Conservation (phyloP, 352 stramenopile species). For the Peronosclerospora sorghi region DNA sequence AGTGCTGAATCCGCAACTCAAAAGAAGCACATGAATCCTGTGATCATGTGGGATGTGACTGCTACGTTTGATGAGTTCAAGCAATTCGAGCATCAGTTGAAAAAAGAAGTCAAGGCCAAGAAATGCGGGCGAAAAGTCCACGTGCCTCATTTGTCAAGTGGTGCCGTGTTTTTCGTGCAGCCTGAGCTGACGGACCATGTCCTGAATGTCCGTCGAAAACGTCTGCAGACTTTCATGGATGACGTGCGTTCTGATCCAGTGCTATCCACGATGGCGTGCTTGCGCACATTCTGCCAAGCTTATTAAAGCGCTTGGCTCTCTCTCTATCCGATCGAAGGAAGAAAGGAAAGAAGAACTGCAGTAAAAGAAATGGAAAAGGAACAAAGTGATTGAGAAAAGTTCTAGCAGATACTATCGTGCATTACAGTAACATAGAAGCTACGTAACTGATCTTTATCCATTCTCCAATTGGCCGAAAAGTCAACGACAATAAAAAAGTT, state of each 20-base stretch:
- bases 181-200: slow-evolving; percentile 53
- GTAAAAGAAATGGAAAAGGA: slow-evolving; percentile 12
- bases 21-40: slow-evolving; percentile 79
- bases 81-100: slow-evolving; percentile 52
- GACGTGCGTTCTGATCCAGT: slow-evolving; percentile 27
- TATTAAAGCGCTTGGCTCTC: slow-evolving; percentile 22
- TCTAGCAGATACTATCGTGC: too few species aligned
- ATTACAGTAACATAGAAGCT: too few species aligned
- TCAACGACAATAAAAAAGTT: too few species aligned
- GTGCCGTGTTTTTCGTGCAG: slow-evolving; percentile 58
- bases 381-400: neutral
- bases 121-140: slow-evolving; percentile 25
- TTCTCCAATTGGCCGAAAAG: too few species aligned
- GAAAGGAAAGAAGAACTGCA: neutral
- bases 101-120: slow-evolving; percentile 51
- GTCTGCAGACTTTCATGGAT: slow-evolving; percentile 59
- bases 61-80: slow-evolving; percentile 72
- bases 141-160: slow-evolving; percentile 57
- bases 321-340: slow-evolving; percentile 21
- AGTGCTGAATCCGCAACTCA: slow-evolving; percentile 11
- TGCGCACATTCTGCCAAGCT: slow-evolving; percentile 73
- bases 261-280: slow-evolving; percentile 32
- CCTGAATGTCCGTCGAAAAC: slow-evolving; percentile 40
- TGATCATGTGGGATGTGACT: slow-evolving; percentile 78
- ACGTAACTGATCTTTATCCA: too few species aligned